These are phyloP conservation scores for Infundibulicybe gibba DNA, from an alignment of 768 basidiomycete genomes.

Conservation along the genomic window DNA sequence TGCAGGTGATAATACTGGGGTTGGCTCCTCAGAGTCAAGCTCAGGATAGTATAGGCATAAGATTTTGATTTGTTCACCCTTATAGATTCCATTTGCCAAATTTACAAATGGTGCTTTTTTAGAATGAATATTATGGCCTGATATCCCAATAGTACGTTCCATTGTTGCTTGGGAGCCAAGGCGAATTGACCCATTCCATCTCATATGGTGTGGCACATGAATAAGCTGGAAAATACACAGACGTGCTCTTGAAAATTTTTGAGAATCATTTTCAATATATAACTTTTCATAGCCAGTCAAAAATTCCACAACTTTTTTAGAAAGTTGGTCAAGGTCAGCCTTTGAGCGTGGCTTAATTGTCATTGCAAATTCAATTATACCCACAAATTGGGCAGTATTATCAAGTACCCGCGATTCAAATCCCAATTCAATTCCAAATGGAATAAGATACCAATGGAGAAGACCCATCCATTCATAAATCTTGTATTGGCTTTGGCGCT, in stretches of 20 bases:
- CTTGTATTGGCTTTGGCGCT: slow-evolving; percentile 14
- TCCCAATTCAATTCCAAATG: slow-evolving; percentile 9
- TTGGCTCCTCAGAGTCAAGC: not conserved
- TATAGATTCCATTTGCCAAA: slow-evolving; percentile 9
- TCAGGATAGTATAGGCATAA: not conserved
- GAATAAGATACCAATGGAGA: slow-evolving; percentile 12
- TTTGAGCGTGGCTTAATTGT: no score
- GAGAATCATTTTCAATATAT: slow-evolving; percentile 8
- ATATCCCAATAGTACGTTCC: slow-evolving; percentile 5
- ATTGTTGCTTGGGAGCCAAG: no score
- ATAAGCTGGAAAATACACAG: not conserved
- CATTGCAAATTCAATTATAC: no score
- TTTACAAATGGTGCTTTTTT: slow-evolving; percentile 12
- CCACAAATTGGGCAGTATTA: not conserved
- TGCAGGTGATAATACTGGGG: not conserved
- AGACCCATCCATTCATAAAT: slow-evolving; percentile 16
- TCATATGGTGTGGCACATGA: slow-evolving; percentile 9
- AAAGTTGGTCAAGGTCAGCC: no score
- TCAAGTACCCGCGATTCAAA: slow-evolving; percentile 5
- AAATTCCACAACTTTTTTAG: slow-evolving; percentile 9
- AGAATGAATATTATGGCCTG: slow-evolving; percentile 7
- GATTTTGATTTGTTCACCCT: slow-evolving; percentile 8
- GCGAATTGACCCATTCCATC: slow-evolving; percentile 15
- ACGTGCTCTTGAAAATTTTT: slow-evolving; percentile 12
- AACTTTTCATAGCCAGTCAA: slow-evolving; percentile 7